Base-by-base conservation (phyloP, 805 yeast species). In the Suhomyces vadensis region DNA sequence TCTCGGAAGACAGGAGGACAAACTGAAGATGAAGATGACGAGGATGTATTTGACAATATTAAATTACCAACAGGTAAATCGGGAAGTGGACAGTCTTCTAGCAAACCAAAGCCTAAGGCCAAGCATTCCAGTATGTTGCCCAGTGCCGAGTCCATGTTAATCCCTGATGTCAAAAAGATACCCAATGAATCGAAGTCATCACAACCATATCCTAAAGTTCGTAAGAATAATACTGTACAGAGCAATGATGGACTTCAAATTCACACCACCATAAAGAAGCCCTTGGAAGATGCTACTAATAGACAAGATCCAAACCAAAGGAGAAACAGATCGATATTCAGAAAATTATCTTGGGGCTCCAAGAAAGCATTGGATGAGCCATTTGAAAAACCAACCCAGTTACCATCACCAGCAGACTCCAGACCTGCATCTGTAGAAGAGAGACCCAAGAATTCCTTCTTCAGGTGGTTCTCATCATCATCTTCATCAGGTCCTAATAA, bases 331-430 rank as follows among this genome's bases (percentile, higher is more conserved):
- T 70, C 73, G 8, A 57, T 74, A 45, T 77, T 79, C 63, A 60
- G 82, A 43, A 78, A 78, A 53, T 55, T 78, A 26, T 75, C 81
- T 7, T 74, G 78, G 71, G 79, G 80, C 22, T 52, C 69, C 11
- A 73, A 66, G 53, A 71, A 71, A 58, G 49, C 66, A 11, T 42
- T 67, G 51, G 71, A 69, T 7, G 65, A 57, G 27, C 54, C 39
- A 38, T 51, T 20, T 14, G 51, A 48, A 13, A 29, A 29, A 20
- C 45, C 33, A 43, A 38, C 60, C 38, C 58, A 64, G 54, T 48
- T 65, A 36, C 72, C 69, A 6, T 62, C 69, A 9, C 73, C 71
- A 16, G 70, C 67, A 9, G 65, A 60, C 31, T 62, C 67, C 5
- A 50, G 63, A 25, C 49, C 53, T 31, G 54, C 49, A 19, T 60